Base-by-base conservation (phyloP, 208 protist species). In the Leishmania guyanensis region DNA sequence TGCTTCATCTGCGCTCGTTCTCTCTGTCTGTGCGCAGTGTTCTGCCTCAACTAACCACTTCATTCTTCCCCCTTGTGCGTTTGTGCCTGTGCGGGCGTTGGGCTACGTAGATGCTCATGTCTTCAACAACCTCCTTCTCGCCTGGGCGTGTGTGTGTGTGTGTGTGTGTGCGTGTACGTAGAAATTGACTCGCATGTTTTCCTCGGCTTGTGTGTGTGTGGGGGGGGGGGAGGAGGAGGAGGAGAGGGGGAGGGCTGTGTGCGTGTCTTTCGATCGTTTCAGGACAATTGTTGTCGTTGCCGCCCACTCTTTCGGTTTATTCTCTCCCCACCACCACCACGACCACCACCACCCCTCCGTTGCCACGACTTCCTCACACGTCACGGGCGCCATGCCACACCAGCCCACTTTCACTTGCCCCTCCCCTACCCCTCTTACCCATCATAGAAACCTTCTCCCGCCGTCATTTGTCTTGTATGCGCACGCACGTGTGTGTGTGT, bases 101-200 rank as follows among this genome's bases (percentile, higher is more conserved):
- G 36, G 36, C 36, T 39, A 39, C 36, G 36, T 39, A 39, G 36
- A 39, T 39, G 36, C 2, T 17, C 66, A 9, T 65, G 50, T 36
- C 75, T 53, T 70, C 12, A 20, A 56, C 20, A 20, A 20, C 36
- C 46, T 82, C 81, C 68, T 80, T 70, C 29, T 48, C 72, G 43
- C 60, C 56, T 87, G 62, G 39, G 26, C 77, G 5, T 88, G 74
- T 86, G 33, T 85, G 64, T 85, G 5, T 82, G 53, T 82, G 26
- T 88, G 76, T 80, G 1, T 29, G 29, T 29, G 29, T 33, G 33
- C 33, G 33, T 0, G 33, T 33, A 0, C 33, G 33, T 33, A 33
- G 33, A 33, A 33, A 33, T 33, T 33, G 33, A 33, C 33, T 33
- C 33, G 33, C 33, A 33, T 33, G 33, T 33, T 33, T 33, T 33